Evolutionary conservation across 495 filamentous ascomycete genomes (phyloP), one percentile per base, ranked within the genome.

Genomic region (Penicillium lagena): DNA sequence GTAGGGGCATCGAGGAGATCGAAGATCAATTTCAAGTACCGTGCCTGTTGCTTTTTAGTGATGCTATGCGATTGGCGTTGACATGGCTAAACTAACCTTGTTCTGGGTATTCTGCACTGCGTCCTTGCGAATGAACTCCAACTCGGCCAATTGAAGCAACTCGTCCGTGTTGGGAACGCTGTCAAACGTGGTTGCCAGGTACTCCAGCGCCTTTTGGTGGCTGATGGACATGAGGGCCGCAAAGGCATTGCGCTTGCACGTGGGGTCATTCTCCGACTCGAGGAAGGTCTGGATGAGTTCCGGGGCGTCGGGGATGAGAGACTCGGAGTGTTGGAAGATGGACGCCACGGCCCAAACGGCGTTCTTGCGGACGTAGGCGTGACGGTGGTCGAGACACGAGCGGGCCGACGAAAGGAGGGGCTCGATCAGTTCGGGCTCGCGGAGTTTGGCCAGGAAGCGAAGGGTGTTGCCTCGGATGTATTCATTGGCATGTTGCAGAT

Each of bases 201-300:
- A 99, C 52, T 88, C 87, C 30, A 96, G 68, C 0, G 94, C 89
- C 62, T 87, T 95, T 43, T 94, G 85, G 66, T 96, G 94, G 66
- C 84, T 94, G 60, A 97, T 95, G 50, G 82, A 83, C 55, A 83
- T 79, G 31, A 99, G 75, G 7, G 94, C 91, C 35, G 89, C 89
- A 51, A 97, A 99, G 17, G 91, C 94, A 67, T 99, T 99, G 54
- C 94, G 79, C 76, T 96, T 97, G 83, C 91, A 97, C 12, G 94
- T 97, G 44, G 86, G 77, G 63, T 99, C 94, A 50, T 79, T 96
- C 68, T 99, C 94, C 34, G 79, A 76, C 47, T 91, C 89, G 37
- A 99, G 78, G 76, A 97, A 97, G 1, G 79, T 82, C 45, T 88
- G 80, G 43, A 99, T 82, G 35, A 97, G 78, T 50, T 99, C 94